A percentile compares a stretch with the other conserved stretches of the same genome.
phyloP scores from a whole-genome alignment of 768 basidiomycete genomes.

The Lactarius quietus region DNA sequence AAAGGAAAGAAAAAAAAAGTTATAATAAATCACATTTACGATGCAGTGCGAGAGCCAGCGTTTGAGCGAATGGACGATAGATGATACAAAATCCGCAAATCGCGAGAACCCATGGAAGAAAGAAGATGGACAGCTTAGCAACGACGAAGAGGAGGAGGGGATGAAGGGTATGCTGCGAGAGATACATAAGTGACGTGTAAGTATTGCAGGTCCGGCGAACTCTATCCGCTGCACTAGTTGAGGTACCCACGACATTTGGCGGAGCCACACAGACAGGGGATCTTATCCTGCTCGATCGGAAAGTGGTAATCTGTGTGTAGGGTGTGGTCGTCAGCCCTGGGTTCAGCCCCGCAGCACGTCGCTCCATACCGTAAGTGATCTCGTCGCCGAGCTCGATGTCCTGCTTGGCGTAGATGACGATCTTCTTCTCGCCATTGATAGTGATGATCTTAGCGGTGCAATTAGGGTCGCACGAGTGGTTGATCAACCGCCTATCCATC shows the following conservation, averaged over 20 bases:
- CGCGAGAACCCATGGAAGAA: constrained; percentile 21
- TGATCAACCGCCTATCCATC: constrained; percentile 96
- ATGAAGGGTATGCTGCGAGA: constrained; percentile 26
- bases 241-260: constrained; percentile 91
- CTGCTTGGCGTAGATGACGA: constrained; percentile 98
- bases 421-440: constrained; percentile 92
- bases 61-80: constrained; percentile 32
- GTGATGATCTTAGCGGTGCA: constrained; percentile 90
- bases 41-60: constrained; percentile 29
- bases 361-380: constrained; percentile 89
- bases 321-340: constrained; percentile 3
- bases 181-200: constrained; percentile 28
- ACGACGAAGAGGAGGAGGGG: constrained; percentile 21
- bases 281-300: constrained; percentile 98
- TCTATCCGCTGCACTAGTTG: constrained; percentile 57
- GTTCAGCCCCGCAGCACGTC: background rate
- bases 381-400: constrained; percentile 96
- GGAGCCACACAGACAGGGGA: constrained; percentile 88
- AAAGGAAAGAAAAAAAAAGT: background rate
- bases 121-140: constrained; percentile 21
- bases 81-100: constrained; percentile 27
- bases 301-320: constrained; percentile 86
- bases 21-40: constrained; percentile 27
- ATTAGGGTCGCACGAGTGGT: constrained; percentile 97
- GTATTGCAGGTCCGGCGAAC: constrained; percentile 9